Percentiles rank a stretch among this genome's conserved stretches.
phyloP scores from a whole-genome alignment of 805 yeast species.

The Huiozyma naganishii region DNA sequence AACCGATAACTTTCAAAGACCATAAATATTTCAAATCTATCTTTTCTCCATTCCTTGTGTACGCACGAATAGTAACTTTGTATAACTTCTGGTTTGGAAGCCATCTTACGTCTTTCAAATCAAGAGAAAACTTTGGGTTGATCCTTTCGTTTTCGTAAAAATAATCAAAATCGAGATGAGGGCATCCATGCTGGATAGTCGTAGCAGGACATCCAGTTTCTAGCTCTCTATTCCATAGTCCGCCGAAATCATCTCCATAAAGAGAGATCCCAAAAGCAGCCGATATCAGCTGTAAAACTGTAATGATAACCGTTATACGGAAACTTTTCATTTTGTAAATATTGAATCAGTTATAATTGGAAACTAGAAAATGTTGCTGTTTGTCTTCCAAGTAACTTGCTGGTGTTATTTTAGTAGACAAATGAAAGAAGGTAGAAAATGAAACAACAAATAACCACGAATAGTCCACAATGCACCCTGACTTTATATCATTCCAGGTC shows the following conservation, averaged over 20 bases:
- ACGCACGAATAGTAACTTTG: conserved; percentile 12
- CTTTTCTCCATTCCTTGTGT: conserved; percentile 5
- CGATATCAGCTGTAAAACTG: neutral
- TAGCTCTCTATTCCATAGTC: neutral
- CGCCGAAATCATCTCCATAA: neutral
- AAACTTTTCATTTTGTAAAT: neutral
- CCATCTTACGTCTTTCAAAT: conserved; percentile 7
- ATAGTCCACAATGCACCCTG: too few species aligned
- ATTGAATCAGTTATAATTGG: neutral
- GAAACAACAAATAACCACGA: too few species aligned
- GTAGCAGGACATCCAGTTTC: neutral
- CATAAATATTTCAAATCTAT: conserved; percentile 10
- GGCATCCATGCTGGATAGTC: conserved; percentile 8
- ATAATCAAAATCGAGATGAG: conserved; percentile 8
- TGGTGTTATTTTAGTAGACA: too few species aligned
- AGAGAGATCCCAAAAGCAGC: neutral
- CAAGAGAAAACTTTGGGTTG: conserved; percentile 7
- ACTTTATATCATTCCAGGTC: too few species aligned
- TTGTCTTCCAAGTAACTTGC: too few species aligned
- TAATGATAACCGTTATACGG: neutral
- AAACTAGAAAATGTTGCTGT: too few species aligned
- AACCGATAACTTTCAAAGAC: conserved; percentile 10
- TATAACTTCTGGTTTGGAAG: conserved; percentile 6
- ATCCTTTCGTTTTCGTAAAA: conserved; percentile 3
- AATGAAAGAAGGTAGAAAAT: too few species aligned